phyloP scores from a whole-genome alignment of 176 grass and related monocot species.

The Pharus latifolius region DNA sequence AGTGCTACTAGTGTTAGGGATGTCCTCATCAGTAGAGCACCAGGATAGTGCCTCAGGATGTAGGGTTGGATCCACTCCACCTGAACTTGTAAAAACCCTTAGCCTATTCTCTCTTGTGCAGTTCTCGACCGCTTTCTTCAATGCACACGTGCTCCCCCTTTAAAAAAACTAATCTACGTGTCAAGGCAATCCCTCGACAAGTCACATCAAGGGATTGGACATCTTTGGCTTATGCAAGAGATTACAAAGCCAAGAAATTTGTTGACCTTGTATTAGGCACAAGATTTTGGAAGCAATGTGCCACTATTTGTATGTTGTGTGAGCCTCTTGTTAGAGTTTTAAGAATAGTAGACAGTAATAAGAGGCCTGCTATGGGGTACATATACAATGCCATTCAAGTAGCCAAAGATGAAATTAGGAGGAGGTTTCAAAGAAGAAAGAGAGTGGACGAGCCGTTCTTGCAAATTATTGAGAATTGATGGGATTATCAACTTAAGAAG shows the following conservation, averaged over 20 bases:
- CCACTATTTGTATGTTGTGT: not conserved
- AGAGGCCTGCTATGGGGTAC: not conserved
- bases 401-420: not conserved
- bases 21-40: too few species aligned
- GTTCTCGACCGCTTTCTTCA: too few species aligned
- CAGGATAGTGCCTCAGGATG: too few species aligned
- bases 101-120: too few species aligned
- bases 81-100: too few species aligned
- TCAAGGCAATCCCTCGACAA: too few species aligned
- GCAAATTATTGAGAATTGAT: not conserved
- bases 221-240: not conserved
- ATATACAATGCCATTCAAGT: not conserved
- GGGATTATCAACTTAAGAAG: conserved; percentile 2
- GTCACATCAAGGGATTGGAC: not conserved
- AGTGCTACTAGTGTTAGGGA: too few species aligned
- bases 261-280: not conserved
- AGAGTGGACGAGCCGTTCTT: not conserved
- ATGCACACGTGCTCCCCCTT: too few species aligned
- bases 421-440: not conserved
- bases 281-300: not conserved
- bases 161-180: too few species aligned
- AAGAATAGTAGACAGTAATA: not conserved
- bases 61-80: too few species aligned
- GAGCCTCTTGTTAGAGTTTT: not conserved
- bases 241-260: too few species aligned